Conservation (phyloP, 257 asterid genomes). For the Prunella vulgaris region DNA sequence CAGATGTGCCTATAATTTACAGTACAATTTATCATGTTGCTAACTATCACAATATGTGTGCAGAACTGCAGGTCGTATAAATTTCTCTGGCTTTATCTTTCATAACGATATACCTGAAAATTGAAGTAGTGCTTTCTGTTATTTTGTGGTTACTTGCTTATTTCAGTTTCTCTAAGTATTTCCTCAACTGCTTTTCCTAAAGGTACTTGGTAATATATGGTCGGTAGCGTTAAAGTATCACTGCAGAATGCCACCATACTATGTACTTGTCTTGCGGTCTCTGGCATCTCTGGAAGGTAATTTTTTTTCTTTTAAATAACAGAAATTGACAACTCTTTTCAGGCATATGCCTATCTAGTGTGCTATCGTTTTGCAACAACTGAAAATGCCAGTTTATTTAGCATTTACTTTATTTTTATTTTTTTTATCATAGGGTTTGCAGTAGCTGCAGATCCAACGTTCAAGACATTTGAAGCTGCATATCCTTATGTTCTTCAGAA, state of each 20-base stretch:
- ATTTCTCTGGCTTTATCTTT: background rate
- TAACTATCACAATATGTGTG: background rate
- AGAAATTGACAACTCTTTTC: background rate
- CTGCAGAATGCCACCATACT: constrained; percentile 97
- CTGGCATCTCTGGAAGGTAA: constrained; percentile 96
- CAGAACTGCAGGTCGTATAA: background rate
- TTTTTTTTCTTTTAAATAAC: background rate
- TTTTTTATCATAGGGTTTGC: constrained; percentile 69
- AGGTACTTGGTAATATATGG: constrained; percentile 93
- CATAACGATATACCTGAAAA: background rate
- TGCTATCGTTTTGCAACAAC: background rate
- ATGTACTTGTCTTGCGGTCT: constrained; percentile 79
- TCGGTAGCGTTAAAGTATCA: constrained; percentile 91
- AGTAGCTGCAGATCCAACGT: constrained; percentile 84
- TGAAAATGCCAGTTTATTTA: background rate
- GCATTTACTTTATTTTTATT: constrained; percentile 18
- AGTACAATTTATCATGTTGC: background rate
- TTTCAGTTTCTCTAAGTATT: constrained; percentile 18
- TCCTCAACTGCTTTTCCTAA: constrained; percentile 24
- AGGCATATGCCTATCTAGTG: background rate
- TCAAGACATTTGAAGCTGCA: constrained; percentile 94
- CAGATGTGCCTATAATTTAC: background rate
- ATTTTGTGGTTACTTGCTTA: background rate
- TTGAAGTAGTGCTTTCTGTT: constrained; percentile 12
- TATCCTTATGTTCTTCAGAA: constrained; percentile 89